Evolutionary conservation across 2,329 filamentous ascomycete species (phyloP), one percentile per base, ranked within the genome.

Genomic region (Cryphonectria carpinicola): DNA sequence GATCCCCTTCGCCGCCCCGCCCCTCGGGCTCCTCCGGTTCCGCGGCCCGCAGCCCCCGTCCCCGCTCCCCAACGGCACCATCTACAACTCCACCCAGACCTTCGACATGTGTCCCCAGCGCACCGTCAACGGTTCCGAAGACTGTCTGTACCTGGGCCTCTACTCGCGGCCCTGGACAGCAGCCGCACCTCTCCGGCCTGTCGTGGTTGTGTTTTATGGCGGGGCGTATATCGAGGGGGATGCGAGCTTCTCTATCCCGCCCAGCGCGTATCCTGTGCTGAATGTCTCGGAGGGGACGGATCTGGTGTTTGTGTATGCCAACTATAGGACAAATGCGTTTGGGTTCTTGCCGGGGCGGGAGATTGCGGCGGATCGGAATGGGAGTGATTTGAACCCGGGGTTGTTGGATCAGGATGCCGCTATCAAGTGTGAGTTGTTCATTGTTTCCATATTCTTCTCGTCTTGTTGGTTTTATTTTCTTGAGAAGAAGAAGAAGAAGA

Each of bases 71-170:
- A 81, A 84, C 78, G 84, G 81, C 71, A 82, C 81, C 4, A 43
- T 68, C 56, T 90, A 90, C 76, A 78, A 89, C 76, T 87, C 87
- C 1, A 82, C 84, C 72, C 84, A 86, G 65, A 73, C 80, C 25
- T 89, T 88, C 72, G 84, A 88, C 74, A 86, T 87, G 83, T 90
- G 88, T 74, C 84, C 86, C 4, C 87, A 89, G 77, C 81, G 87
- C 74, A 87, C 85, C 0, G 85, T 85, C 14, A 87, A 86, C 60
- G 85, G 85, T 17, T 83, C 83, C 32, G 88, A 90, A 80, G 88
- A 90, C 75, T 90, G 88, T 73, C 80, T 90, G 19, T 89, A 89
- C 72, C 82, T 91, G 1, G 87, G 87, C 14, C 79, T 91, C 0
- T 90, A 88, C 78, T 84, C 86, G 5, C 83, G 88, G 0, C 88